Base-by-base conservation (phyloP, 768 basidiomycete species). In the Naganishia vaughanmartiniae region DNA sequence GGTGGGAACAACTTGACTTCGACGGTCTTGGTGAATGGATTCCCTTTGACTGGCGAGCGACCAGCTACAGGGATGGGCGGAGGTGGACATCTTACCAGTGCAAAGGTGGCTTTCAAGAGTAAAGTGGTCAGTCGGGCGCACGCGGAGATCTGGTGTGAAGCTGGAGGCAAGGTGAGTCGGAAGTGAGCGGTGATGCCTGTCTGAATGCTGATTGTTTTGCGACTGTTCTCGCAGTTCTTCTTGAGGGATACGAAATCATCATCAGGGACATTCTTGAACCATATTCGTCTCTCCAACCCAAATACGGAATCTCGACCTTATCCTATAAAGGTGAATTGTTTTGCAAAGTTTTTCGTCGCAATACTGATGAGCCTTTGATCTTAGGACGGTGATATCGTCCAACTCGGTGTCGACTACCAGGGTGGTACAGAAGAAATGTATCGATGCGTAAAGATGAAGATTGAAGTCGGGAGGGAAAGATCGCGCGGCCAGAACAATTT, bases 391-490 rank as follows among this genome's bases (percentile, higher is more conserved):
- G 94, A 97, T 82, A 86, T 97, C 33, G 82, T 98, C 24, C 95
- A 97, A 82, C 87, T 97, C 0, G 94, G 95, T 1, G 92, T 98
- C 31, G 94, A 98, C 79, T 99, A 96, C 82, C 94, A 97, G 81
- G 95, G 95, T 7, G 95, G 95, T 0, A 87, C 91, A 9, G 93
- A 97, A 83, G 94, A 97, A 81, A 93, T 95, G 65, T 97, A 95
- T 82, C 90, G 96, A 83, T 92, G 90, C 70, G 92, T 98, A 70
- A 97, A 95, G 86, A 96, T 99, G 79, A 86, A 91, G 74, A 84
- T 97, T 63, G 95, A 99, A 82, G 81, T 97, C 21, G 87, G 88
- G 11, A 83, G 94, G 71, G 93, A 93, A 80, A 97, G 93, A 95
- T 93, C 96, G 80, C 84, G 88, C 1, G 86, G 84, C 0, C 87